Base-by-base conservation (phyloP, 2,329 filamentous ascomycete genomes). In the Dryadomyces quercivorus region DNA sequence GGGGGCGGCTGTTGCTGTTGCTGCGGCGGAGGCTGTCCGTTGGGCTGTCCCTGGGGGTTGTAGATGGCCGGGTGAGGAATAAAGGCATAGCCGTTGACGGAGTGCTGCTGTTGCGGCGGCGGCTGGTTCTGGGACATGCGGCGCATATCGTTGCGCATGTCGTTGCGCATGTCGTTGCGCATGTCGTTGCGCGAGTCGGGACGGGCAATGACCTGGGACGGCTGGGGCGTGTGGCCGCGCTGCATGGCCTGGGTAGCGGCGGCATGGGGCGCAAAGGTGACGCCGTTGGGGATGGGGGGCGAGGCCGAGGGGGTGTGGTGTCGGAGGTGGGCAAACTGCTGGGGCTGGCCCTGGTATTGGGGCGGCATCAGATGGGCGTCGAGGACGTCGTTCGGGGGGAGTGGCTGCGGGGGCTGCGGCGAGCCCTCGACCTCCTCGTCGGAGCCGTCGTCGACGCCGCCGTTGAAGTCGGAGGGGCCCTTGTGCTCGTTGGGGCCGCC, bases 401-500 rank as follows among this genome's bases (percentile, higher is more conserved):
- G n/a, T 16, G 16, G 85, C 50, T 86, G 86, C 8, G 8, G 84
- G 16, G 42, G 42, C 42, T 44, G 85, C 49, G 86, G 86, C 7
- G 86, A 87, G 34, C 86, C 84, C 56, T 84, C 83, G 53, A 89
- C 82, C 42, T 90, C 85, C 22, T 88, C 86, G 31, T 86, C 88
- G 5, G 55, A 59, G 16, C 94, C 90, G 51, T 96, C 91, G 52
- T 93, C 88, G 61, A 86, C 86, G 59, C 86, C 85, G 60, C 89
- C 89, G 65, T 85, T 87, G 70, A 95, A 98, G 70, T 98, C 93
- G 54, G 80, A 78, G 1, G 93, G 93, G 2, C 92, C 92, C 72
- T 97, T 98, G 72, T 97, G 92, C 69, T 98, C 93, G 69, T 93
- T 94, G 47, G 91, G 85, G 56, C 83, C 85, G 63, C 90, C 90